phyloP scores from a whole-genome alignment of 2,329 filamentous ascomycete genomes.

The Thermothelomyces thermophilus region DNA sequence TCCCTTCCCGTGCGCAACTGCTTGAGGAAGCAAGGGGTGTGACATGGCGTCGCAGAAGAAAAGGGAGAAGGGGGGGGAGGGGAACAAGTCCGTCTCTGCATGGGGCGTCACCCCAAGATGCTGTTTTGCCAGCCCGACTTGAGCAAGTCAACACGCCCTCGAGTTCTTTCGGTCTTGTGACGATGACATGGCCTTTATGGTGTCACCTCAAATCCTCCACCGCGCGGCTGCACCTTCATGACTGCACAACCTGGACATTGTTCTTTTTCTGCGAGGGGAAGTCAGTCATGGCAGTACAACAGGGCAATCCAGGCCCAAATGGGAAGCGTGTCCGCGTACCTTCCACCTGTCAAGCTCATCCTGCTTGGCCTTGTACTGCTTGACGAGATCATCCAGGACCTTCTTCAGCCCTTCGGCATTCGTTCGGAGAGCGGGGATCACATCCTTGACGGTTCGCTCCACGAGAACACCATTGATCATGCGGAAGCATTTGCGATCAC shows the following conservation, averaged over 20 bases:
- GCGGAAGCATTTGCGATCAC: conserved; percentile 92
- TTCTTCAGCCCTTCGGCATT: conserved; percentile 93
- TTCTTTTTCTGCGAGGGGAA: conserved; percentile 65
- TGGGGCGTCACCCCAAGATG: not conserved
- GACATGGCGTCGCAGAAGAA: too few relatives aligned
- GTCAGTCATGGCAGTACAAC: conserved; percentile 14
- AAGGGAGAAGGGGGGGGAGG: not conserved
- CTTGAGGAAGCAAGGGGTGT: not conserved
- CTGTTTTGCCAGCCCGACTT: conserved; percentile 1
- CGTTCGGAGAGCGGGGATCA: conserved; percentile 82
- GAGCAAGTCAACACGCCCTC: conserved; percentile 7
- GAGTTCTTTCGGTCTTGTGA: conserved; percentile 10
- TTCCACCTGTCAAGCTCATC: conserved; percentile 98
- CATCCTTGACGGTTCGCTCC: conserved; percentile 88
- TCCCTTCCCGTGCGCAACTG: conserved; percentile 20
- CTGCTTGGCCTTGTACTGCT: conserved; percentile 94
- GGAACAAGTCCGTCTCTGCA: conserved; percentile 1
- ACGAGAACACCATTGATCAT: conserved; percentile 97
- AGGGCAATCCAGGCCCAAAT: not conserved
- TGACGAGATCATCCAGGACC: conserved; percentile 87
- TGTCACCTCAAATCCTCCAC: not conserved
- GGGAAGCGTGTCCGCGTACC: conserved; percentile 46
- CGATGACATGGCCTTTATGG: conserved; percentile 20
- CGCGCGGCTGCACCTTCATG: conserved; percentile 38
- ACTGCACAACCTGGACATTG: conserved; percentile 80